A percentile compares a stretch with the other conserved stretches of the same genome.
These are phyloP conservation scores for Steccherinum ochraceum DNA, from an alignment of 768 basidiomycete species.

Conservation along the genomic window DNA sequence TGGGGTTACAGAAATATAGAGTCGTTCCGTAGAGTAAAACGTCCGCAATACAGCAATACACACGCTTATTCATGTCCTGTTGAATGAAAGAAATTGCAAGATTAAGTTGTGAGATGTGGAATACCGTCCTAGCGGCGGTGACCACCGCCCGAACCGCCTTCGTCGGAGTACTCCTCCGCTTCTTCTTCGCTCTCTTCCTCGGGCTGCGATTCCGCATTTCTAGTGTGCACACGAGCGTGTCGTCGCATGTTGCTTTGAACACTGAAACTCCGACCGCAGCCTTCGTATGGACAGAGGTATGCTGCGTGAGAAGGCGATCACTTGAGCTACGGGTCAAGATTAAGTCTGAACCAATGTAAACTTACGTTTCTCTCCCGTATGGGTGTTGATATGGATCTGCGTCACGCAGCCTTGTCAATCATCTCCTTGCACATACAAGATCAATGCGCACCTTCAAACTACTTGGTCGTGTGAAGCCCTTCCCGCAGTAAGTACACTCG, in stretches of 20 bases:
- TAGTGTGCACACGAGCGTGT: conserved; percentile 68
- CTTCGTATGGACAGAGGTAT: conserved; percentile 66
- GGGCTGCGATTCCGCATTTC: conserved; percentile 14
- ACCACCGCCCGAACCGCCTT: conserved; percentile 8
- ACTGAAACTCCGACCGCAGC: conserved; percentile 77
- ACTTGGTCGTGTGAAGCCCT: conserved; percentile 77
- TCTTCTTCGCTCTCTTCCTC: conserved; percentile 35
- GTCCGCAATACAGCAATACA: neutral
- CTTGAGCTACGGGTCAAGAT: no score
- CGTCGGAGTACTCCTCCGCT: neutral
- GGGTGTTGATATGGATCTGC: conserved; percentile 80
- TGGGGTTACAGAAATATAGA: neutral
- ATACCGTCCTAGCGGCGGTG: conserved; percentile 3
- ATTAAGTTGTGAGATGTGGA: neutral
- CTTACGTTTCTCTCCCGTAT: conserved; percentile 83
- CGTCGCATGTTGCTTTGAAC: conserved; percentile 88
- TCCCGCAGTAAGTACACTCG: conserved; percentile 73
- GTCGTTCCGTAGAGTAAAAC: neutral
- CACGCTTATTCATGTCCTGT: neutral
- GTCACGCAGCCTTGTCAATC: no score
- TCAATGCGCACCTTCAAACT: conserved; percentile 62
- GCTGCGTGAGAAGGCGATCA: conserved; percentile 35
- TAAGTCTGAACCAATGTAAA: no score
- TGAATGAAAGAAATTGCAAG: neutral
- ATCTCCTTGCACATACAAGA: no score